Conservation (phyloP, 1,139 yeast species). For the Saccharomyces hybrid region DNA sequence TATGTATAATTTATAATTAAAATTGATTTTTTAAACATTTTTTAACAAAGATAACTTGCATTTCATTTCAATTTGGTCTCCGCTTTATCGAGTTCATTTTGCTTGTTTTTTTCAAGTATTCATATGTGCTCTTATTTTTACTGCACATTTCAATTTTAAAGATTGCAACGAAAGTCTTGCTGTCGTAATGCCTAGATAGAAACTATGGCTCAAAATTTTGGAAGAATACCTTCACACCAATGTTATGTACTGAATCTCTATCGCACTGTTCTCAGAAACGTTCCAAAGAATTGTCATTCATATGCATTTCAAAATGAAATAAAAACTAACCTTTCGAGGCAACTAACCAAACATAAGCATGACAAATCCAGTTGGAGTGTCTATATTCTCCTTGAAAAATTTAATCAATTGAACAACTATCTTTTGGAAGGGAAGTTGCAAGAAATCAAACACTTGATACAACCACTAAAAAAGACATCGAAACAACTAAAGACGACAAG, state of each 20-base stretch:
- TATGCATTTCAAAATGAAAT: conserved; percentile 12
- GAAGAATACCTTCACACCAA: conserved; percentile 11
- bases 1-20: neutral
- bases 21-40: conserved; percentile 1
- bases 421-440: conserved; percentile 7
- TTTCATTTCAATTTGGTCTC: neutral
- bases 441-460: conserved; percentile 10
- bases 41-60: neutral
- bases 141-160: too few relatives aligned
- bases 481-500: conserved; percentile 6
- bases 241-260: conserved; percentile 21
- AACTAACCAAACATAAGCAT: conserved; percentile 12
- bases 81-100: too few relatives aligned
- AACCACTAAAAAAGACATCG: conserved; percentile 4
- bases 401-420: conserved; percentile 11
- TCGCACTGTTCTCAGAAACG: conserved; percentile 20
- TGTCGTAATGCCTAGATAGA: neutral
- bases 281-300: conserved; percentile 13
- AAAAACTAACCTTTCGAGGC: conserved; percentile 6
- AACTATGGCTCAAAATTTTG: neutral
- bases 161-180: neutral
- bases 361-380: conserved; percentile 26
- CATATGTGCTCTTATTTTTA: too few relatives aligned
- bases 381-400: conserved; percentile 9
- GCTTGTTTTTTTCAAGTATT: too few relatives aligned